Evolutionary conservation across 768 basidiomycete genomes (phyloP).

Genomic region (Collybiopsis luxurians): DNA sequence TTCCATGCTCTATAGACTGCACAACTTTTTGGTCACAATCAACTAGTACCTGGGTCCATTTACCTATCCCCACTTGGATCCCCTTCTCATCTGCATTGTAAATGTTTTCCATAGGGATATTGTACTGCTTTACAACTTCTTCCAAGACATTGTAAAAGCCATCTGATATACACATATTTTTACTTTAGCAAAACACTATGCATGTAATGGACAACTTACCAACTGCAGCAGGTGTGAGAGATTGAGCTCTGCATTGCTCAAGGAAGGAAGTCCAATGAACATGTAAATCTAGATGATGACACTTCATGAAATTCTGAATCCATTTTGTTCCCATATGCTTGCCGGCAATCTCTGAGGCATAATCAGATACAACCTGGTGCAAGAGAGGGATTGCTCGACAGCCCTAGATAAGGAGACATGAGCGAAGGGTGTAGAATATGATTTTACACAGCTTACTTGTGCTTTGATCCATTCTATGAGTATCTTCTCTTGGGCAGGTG

Average conservation of each 20-base stretch:
- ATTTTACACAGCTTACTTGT: constrained; percentile 12
- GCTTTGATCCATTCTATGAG: constrained; percentile 22
- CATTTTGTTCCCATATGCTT: constrained; percentile 4
- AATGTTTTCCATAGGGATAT: constrained; percentile 10
- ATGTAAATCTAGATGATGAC: constrained; percentile 14
- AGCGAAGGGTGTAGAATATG: too few species aligned
- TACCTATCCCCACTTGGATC: constrained; percentile 9
- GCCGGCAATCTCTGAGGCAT: constrained; percentile 12
- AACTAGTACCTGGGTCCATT: constrained; percentile 1
- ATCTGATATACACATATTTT: background rate
- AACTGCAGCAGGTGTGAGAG: constrained; percentile 5
- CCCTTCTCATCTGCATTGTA: constrained; percentile 15
- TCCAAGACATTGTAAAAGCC: background rate
- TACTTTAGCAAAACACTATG: too few species aligned
- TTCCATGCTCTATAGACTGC: background rate
- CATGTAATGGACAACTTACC: background rate
- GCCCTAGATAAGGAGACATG: background rate
- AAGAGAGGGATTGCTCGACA: constrained; percentile 8
- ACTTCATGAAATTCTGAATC: constrained; percentile 5
- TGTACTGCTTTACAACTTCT: constrained; percentile 4
- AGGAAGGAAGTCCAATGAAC: constrained; percentile 7
- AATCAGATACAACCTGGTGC: background rate
- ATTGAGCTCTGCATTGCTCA: constrained; percentile 12
- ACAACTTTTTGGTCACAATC: constrained; percentile 9
- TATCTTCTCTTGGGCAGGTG: constrained; percentile 18